Base-by-base conservation (phyloP, 441 rosid genomes). In the Geranium incanum region DNA sequence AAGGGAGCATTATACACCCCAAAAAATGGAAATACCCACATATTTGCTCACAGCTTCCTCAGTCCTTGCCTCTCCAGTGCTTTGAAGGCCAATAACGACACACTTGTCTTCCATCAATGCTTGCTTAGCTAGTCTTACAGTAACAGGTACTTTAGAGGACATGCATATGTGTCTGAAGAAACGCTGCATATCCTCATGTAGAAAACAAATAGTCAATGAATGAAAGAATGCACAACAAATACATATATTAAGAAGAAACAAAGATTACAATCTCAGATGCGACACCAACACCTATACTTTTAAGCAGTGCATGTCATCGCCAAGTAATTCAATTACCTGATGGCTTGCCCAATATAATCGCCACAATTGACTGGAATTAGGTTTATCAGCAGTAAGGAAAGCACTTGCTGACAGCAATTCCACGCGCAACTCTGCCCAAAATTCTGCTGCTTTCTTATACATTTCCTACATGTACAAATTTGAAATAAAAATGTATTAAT, bases 31-130 rank as follows among this genome's bases (percentile, higher is more conserved):
- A 19, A 78, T 73, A 82, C 92, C 5, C 68, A 95, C 99, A 89
- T 95, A 95, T 95, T 92, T 95, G 77, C 95, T 86, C 72, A 95
- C 89, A 43, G 99, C 99, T 87, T 95, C 99, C 86, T 92, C 99
- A 43, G 98, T 95, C 60, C 99, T 86, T 74, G 99, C 99, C 83
- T 95, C 99, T 79, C 99, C 99, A 3, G 99, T 95, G 82, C 99
- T 95, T 86, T 92, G 98, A 70, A 95, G 98, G 74, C 99, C 99
- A 79, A 95, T 80, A 74, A 95, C 99, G 78, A 92, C 99, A 79
- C 98, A 95, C 82, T 92, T 91, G 76, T 85, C 83, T 70, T 88
- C 84, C 60, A 43, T 19, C 73, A 95, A 86, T 70, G 97, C 99
- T 79, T 87, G 85, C 77, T 89, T 84, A 36, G 98, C 91, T 67